These are phyloP conservation scores for Pythium aquatile DNA, from an alignment of 352 stramenopile genomes.

Conservation along the genomic window DNA sequence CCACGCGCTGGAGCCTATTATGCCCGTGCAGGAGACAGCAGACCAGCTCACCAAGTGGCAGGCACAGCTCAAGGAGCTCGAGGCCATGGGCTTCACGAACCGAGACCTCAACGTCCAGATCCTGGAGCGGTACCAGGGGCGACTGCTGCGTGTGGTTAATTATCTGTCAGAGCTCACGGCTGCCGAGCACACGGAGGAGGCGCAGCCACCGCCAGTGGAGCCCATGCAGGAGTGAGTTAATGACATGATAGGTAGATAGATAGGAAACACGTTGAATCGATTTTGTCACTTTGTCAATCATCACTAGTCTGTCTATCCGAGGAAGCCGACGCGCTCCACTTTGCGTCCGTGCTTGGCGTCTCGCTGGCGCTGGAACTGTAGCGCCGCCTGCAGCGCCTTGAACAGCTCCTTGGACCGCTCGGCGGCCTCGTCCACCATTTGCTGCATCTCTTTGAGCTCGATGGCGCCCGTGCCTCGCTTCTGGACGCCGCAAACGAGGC, in stretches of 20 bases:
- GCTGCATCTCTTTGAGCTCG: conserved; percentile 74
- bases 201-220: conserved; percentile 23
- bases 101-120: conserved; percentile 59
- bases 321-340: conserved; percentile 65
- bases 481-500: conserved; percentile 67
- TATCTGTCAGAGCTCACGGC: conserved; percentile 64
- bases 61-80: conserved; percentile 60
- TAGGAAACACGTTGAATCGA: background rate
- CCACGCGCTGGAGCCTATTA: conserved; percentile 68
- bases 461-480: conserved; percentile 71
- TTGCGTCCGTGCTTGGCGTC: conserved; percentile 47
- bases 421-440: conserved; percentile 75
- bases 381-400: conserved; percentile 45
- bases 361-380: conserved; percentile 46
- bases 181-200: background rate
- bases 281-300: background rate
- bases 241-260: background rate
- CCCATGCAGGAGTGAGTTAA: conserved; percentile 32
- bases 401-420: conserved; percentile 67
- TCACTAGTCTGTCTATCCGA: conserved; percentile 32
- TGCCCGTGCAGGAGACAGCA: conserved; percentile 41
- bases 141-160: conserved; percentile 81
- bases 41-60: conserved; percentile 62
- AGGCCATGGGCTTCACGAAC: conserved; percentile 74
- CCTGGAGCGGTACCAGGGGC: conserved; percentile 79